Percentiles rank a stretch among this genome's conserved stretches.
Evolutionary conservation across 1,284 basidiomycete genomes (phyloP).

Genomic region (Porogramme epimiltina): DNA sequence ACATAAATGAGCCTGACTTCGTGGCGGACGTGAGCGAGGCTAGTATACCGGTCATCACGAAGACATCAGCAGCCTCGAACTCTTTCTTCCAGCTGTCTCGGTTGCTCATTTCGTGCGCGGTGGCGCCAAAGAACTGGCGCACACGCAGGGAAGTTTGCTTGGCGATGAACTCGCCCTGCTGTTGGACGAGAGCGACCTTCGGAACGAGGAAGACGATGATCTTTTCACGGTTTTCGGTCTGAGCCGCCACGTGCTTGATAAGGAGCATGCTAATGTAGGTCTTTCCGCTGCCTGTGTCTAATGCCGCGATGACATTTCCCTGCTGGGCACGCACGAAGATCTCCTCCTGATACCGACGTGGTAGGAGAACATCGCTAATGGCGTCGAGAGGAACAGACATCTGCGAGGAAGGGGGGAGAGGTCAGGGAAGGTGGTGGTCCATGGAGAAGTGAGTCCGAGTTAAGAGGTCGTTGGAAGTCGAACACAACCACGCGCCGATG

Average conservation of each 20-base stretch:
- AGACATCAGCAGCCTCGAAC: constrained; percentile 66
- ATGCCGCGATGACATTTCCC: constrained; percentile 75
- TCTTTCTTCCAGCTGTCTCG: constrained; percentile 63
- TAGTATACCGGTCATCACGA: constrained; percentile 77
- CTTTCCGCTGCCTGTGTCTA: constrained; percentile 81
- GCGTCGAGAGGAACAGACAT: constrained; percentile 28
- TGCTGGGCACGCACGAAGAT: constrained; percentile 72
- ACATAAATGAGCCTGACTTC: background rate
- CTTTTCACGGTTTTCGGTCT: constrained; percentile 48
- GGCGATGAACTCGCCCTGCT: constrained; percentile 74
- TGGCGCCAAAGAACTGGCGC: constrained; percentile 64
- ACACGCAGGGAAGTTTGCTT: constrained; percentile 67
- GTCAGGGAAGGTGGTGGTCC: background rate
- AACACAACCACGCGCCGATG: no score
- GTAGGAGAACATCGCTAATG: constrained; percentile 38
- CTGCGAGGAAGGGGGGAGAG: background rate
- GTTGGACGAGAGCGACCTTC: constrained; percentile 79
- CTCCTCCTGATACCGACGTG: constrained; percentile 71
- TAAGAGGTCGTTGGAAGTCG: no score
- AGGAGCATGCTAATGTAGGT: constrained; percentile 81
- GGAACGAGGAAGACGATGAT: constrained; percentile 78
- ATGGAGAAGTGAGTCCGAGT: no score
- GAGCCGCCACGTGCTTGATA: constrained; percentile 70
- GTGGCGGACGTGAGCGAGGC: background rate
- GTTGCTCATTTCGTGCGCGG: constrained; percentile 72